Conservation (phyloP, 2,329 filamentous ascomycete species). For the Aspergillus calidoustus region DNA sequence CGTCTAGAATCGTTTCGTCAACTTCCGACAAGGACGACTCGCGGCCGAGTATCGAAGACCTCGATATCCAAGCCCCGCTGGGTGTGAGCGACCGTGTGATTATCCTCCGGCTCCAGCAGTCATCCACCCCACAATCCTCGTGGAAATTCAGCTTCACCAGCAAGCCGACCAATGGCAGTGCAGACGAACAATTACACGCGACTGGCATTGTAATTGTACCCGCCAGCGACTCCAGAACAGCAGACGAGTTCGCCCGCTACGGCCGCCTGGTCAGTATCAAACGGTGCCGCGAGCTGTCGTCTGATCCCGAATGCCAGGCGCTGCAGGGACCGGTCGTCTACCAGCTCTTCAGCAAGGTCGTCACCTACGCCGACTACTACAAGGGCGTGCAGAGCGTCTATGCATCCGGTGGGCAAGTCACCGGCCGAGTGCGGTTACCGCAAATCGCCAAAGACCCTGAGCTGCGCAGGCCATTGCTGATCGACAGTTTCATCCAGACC, state of each 20-base stretch:
- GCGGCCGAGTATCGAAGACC: not conserved
- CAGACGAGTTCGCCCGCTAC: not conserved
- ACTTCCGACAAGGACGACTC: too few relatives aligned
- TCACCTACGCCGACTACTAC: constrained; percentile 8
- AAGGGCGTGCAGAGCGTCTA: not conserved
- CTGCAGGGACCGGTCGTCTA: not conserved
- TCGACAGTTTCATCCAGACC: constrained; percentile 12
- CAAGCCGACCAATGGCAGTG: not conserved
- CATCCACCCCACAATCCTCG: not conserved
- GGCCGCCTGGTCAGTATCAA: not conserved
- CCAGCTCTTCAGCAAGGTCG: constrained; percentile 1
- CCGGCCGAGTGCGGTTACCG: not conserved
- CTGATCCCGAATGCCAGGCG: not conserved
- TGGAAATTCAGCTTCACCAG: constrained; percentile 5
- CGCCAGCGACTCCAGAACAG: not conserved
- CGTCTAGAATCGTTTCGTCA: constrained; percentile 1
- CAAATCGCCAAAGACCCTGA: not conserved
- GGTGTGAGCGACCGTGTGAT: constrained; percentile 1
- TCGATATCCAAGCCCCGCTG: constrained; percentile 4
- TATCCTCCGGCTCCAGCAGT: not conserved
- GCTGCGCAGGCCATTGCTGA: not conserved
- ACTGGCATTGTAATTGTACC: not conserved
- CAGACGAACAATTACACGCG: not conserved
- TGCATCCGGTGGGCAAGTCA: not conserved
- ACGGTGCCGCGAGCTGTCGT: not conserved